Conservation (phyloP, 2,329 filamentous ascomycete species). For the Epichloe festucae region DNA sequence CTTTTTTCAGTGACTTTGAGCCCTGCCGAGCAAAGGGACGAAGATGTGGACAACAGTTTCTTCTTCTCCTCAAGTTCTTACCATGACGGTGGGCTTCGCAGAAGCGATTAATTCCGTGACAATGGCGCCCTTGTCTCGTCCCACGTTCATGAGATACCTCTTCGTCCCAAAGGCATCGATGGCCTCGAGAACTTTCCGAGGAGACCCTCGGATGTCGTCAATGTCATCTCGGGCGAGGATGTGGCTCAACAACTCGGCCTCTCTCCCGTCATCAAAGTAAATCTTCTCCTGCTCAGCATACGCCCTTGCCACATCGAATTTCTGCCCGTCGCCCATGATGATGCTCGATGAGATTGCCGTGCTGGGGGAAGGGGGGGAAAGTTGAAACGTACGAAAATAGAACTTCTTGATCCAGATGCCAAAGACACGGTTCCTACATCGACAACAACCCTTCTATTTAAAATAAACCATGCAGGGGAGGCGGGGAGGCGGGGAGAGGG, state of each 20-base stretch:
- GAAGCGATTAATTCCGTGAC: constrained; percentile 55
- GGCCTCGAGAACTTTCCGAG: constrained; percentile 47
- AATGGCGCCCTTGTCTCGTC: constrained; percentile 59
- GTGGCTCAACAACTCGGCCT: constrained; percentile 59
- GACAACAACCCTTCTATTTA: no score
- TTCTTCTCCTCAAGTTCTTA: not conserved
- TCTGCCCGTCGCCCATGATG: not conserved
- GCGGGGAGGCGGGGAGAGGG: no score
- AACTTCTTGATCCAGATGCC: no score
- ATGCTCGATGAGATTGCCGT: no score
- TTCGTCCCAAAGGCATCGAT: constrained; percentile 50
- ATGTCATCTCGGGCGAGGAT: constrained; percentile 50
- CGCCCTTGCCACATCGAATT: constrained; percentile 25
- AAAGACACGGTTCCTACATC: no score
- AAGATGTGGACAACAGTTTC: not conserved
- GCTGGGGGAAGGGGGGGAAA: no score
- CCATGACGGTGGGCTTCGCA: constrained; percentile 53
- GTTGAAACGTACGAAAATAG: no score
- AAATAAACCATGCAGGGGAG: no score
- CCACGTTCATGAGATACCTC: constrained; percentile 65
- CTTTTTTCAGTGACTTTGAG: not conserved
- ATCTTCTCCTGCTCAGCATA: constrained; percentile 29
- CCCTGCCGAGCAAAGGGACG: not conserved
- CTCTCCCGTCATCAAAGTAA: constrained; percentile 56
- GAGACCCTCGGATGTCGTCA: constrained; percentile 50